Conservation (phyloP, 2,329 filamentous ascomycete species). For the Neodidymelliopsis sp. region DNA sequence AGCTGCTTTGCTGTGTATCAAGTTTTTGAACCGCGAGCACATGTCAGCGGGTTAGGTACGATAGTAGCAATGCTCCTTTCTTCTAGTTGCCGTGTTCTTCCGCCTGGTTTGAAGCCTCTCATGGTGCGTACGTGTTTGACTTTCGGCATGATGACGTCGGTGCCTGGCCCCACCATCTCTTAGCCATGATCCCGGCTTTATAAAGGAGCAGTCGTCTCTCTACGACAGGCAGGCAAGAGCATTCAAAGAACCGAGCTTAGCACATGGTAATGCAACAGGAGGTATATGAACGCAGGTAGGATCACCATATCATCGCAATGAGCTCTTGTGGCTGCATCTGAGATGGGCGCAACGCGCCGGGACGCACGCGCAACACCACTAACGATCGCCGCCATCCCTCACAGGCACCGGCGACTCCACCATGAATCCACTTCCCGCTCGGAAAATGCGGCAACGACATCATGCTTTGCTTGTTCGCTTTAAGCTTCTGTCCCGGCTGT, state of each 20-base stretch:
- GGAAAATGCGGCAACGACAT: neutral
- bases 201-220: too few species aligned
- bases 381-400: neutral
- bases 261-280: too few species aligned
- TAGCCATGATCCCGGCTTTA: neutral
- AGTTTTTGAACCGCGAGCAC: neutral
- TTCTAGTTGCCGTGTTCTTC: slow-evolving; percentile 8
- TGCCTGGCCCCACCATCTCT: slow-evolving; percentile 9
- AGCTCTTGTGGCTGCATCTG: neutral
- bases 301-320: neutral
- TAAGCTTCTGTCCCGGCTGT: slow-evolving; percentile 1
- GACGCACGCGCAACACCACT: neutral
- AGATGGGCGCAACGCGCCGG: neutral
- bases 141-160: slow-evolving; percentile 18
- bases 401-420: neutral
- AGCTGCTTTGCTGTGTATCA: neutral
- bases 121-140: neutral
- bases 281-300: neutral
- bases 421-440: neutral
- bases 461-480: neutral
- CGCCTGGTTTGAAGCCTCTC: slow-evolving; percentile 1
- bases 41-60: neutral
- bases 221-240: neutral
- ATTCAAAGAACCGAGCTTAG: too few species aligned
- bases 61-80: neutral